Conservation (phyloP, 1,284 basidiomycete species). For the Anthracocystis panici-leucophaei region DNA sequence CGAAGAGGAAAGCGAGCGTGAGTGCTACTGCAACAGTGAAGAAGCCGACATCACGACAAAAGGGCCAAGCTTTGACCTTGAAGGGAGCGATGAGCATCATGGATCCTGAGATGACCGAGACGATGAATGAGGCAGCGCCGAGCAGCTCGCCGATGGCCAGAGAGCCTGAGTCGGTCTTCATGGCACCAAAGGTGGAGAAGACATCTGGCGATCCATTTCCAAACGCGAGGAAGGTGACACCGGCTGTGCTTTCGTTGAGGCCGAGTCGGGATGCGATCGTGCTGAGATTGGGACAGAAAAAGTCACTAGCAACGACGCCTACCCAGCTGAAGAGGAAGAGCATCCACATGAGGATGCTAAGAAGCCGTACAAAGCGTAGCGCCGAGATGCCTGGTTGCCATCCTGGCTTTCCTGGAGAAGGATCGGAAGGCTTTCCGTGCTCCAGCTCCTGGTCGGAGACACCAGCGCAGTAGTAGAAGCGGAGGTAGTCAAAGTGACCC, state of each 20-base stretch:
- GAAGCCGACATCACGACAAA: slow-evolving; percentile 92
- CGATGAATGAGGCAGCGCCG: slow-evolving; percentile 94
- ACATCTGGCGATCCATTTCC: slow-evolving; percentile 71
- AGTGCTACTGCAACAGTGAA: slow-evolving; percentile 83
- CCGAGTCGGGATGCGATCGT: slow-evolving; percentile 61
- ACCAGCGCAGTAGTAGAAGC: slow-evolving; percentile 64
- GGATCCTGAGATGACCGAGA: slow-evolving; percentile 90
- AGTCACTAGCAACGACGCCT: slow-evolving; percentile 66
- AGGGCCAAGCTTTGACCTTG: slow-evolving; percentile 81
- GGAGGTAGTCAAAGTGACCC: slow-evolving; percentile 59
- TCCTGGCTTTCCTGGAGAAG: slow-evolving; percentile 11
- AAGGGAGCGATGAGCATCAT: slow-evolving; percentile 97
- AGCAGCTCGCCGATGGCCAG: slow-evolving; percentile 94
- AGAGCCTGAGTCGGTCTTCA: slow-evolving; percentile 85
- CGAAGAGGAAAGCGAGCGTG: slow-evolving; percentile 82
- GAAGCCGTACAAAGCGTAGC: slow-evolving; percentile 37
- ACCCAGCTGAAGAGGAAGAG: slow-evolving; percentile 65
- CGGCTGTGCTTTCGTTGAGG: slow-evolving; percentile 67
- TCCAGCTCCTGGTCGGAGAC: slow-evolving; percentile 12
- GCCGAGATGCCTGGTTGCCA: slow-evolving; percentile 34
- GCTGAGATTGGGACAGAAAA: slow-evolving; percentile 67
- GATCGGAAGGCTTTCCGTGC: slow-evolving; percentile 28
- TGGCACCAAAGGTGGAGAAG: slow-evolving; percentile 93
- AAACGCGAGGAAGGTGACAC: slow-evolving; percentile 67
- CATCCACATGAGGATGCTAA: slow-evolving; percentile 57